These are phyloP conservation scores for Suillus occidentalis DNA, from an alignment of 768 basidiomycete species.

Conservation along the genomic window DNA sequence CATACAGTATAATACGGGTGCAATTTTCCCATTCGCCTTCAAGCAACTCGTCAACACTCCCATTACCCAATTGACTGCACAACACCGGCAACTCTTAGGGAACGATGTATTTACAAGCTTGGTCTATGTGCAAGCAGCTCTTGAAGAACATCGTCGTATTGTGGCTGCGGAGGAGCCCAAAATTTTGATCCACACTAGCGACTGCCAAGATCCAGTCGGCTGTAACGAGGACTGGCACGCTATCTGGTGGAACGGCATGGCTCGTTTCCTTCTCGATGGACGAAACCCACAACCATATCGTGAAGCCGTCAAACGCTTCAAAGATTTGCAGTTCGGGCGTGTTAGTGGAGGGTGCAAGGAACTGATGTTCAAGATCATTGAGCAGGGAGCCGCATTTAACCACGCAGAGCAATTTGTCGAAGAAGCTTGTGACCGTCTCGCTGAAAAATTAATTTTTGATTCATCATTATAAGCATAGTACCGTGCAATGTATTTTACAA, in stretches of 20 bases:
- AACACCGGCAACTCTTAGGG: conserved; percentile 3
- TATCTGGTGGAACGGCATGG: conserved; percentile 26
- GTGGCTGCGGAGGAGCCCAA: conserved; percentile 12
- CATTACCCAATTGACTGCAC: background rate
- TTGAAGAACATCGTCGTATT: conserved; percentile 7
- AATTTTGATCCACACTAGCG: background rate
- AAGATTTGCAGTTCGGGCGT: conserved; percentile 16
- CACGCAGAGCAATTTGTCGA: conserved; percentile 4
- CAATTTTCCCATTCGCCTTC: background rate
- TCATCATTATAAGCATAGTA: background rate
- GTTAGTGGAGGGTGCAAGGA: conserved; percentile 13
- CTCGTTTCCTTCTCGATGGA: conserved; percentile 19
- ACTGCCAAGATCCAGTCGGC: conserved; percentile 7
- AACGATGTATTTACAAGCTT: background rate
- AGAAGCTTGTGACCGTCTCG: background rate
- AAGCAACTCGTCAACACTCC: conserved; percentile 1
- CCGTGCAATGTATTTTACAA: background rate
- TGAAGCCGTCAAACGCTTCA: conserved; percentile 16
- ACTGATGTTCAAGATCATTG: conserved; percentile 7
- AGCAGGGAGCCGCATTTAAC: background rate
- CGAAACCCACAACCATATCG: conserved; percentile 15
- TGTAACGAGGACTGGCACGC: conserved; percentile 22
- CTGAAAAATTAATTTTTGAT: background rate
- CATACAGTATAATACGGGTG: background rate
- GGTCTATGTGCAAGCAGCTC: background rate